Evolutionary conservation across 2,329 filamentous ascomycete species (phyloP).

Genomic region (Tolypocladium cylindrosporum): DNA sequence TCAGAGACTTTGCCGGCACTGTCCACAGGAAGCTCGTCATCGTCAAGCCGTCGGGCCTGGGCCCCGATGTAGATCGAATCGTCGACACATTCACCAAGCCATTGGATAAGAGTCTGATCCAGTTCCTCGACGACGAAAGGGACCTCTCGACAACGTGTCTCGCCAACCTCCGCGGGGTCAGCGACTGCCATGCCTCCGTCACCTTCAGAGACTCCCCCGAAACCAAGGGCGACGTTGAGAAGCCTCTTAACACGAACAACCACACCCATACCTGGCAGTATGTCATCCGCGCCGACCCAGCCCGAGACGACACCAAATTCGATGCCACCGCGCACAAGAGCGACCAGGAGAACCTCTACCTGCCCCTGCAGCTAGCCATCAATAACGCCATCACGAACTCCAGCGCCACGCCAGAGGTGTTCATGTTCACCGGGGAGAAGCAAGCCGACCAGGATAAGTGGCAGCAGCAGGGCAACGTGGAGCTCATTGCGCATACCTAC

Average conservation of each 20-base stretch:
- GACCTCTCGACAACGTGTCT: constrained; percentile 11
- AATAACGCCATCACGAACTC: constrained; percentile 19
- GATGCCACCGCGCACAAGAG: constrained; percentile 32
- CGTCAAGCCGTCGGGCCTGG: constrained; percentile 10
- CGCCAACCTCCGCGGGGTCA: constrained; percentile 14
- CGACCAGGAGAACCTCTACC: constrained; percentile 11
- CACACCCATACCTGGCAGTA: constrained; percentile 17
- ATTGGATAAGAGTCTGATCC: constrained; percentile 8
- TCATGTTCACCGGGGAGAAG: constrained; percentile 8
- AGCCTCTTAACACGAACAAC: background rate
- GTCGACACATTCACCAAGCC: constrained; percentile 12
- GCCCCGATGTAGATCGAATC: constrained; percentile 13
- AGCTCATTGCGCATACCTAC: constrained; percentile 8
- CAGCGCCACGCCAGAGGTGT: constrained; percentile 8
- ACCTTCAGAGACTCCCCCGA: constrained; percentile 18
- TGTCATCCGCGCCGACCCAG: constrained; percentile 13
- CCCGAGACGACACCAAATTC: constrained; percentile 27
- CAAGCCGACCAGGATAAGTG: constrained; percentile 4
- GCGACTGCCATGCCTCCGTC: constrained; percentile 17
- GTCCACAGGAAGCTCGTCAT: constrained; percentile 15
- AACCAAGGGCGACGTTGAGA: constrained; percentile 3
- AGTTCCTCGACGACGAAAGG: constrained; percentile 8
- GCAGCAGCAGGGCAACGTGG: constrained; percentile 1
- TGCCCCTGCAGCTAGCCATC: constrained; percentile 22
- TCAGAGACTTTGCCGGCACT: constrained; percentile 10